Conservation (phyloP, 345 rosid species). For the Ceriops decandra region DNA sequence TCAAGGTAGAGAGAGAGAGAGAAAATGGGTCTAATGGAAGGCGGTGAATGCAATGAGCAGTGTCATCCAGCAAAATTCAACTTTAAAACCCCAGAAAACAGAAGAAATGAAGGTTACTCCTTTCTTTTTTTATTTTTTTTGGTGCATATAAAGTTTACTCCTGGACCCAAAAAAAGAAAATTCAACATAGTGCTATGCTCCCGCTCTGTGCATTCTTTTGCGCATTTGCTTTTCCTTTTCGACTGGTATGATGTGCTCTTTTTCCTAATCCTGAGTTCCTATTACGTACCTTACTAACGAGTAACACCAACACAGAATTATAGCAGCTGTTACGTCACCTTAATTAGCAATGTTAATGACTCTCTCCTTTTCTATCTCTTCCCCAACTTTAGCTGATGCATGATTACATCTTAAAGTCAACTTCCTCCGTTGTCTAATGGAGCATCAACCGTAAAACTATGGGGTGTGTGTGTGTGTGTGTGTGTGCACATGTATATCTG, state of each 20-base stretch:
- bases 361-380: background rate
- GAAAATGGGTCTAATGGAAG: background rate
- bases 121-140: background rate
- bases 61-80: conserved; percentile 12
- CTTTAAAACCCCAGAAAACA: background rate
- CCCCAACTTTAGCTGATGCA: background rate
- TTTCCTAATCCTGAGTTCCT: conserved; percentile 3
- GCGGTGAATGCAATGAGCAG: background rate
- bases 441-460: too few relatives aligned
- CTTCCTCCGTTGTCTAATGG: background rate
- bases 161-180: background rate
- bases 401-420: background rate
- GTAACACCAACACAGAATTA: background rate
- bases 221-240: background rate
- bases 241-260: background rate
- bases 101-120: background rate
- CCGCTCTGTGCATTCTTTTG: background rate
- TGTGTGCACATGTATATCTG: too few relatives aligned
- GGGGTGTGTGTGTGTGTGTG: too few relatives aligned
- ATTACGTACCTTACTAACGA: background rate
- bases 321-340: background rate
- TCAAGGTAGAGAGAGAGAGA: background rate
- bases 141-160: background rate
- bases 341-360: background rate
- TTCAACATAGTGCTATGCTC: background rate